A percentile compares a stretch with the other conserved stretches of the same genome.
phyloP scores from a whole-genome alignment of 192 early-diverging fungal genomes.

The Coemansia sp. region DNA sequence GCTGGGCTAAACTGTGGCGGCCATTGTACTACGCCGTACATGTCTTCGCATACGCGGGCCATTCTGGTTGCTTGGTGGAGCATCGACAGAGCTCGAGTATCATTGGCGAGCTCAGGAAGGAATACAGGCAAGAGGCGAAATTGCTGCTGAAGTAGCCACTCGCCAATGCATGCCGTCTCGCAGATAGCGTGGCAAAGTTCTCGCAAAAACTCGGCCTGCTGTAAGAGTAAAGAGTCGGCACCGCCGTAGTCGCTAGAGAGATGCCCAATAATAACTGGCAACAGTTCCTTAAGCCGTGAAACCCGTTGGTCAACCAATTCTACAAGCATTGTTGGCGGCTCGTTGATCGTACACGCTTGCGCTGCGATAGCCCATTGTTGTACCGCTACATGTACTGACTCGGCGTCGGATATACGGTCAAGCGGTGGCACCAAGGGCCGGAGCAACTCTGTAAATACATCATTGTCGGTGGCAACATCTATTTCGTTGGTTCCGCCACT shows the following conservation, averaged over 20 bases:
- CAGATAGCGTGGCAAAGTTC: constrained; percentile 32
- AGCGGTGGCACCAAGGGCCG: background rate
- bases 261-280: constrained; percentile 20
- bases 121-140: constrained; percentile 26
- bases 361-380: constrained; percentile 28
- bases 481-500: background rate
- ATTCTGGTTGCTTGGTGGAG: constrained; percentile 23
- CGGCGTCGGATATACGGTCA: background rate
- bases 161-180: constrained; percentile 33
- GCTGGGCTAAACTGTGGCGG: constrained; percentile 16
- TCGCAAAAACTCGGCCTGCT: constrained; percentile 20
- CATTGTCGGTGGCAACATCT: background rate
- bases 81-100: constrained; percentile 19
- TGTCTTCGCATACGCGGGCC: constrained; percentile 35
- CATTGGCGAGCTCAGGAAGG: constrained; percentile 16
- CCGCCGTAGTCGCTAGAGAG: background rate
- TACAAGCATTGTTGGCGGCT: constrained; percentile 15
- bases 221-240: background rate
- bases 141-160: constrained; percentile 36
- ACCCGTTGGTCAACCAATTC: constrained; percentile 14
- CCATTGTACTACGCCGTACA: constrained; percentile 29
- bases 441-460: constrained; percentile 26
- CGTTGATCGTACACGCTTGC: constrained; percentile 12
- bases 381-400: constrained; percentile 19
- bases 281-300: constrained; percentile 21